phyloP scores from a whole-genome alignment of 2,329 filamentous ascomycete species.

The Hypoxylon rubiginosum region DNA sequence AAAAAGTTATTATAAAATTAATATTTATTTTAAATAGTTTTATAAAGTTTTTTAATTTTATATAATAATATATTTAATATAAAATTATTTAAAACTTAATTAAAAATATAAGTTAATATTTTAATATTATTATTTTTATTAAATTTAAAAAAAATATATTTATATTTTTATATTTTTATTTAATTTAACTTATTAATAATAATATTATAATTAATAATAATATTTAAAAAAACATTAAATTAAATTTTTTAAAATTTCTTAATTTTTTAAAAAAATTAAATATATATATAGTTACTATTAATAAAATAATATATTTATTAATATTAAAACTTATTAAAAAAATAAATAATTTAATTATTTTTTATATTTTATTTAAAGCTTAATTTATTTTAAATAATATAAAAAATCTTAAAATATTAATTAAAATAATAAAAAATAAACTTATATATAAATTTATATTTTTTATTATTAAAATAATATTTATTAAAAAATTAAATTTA shows the following conservation, averaged over 20 bases:
- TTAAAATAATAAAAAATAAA: too few relatives aligned
- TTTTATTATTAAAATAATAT: too few relatives aligned
- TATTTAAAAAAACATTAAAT: too few relatives aligned
- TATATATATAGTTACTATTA: background rate
- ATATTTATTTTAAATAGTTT: too few relatives aligned
- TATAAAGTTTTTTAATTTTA: too few relatives aligned
- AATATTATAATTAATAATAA: too few relatives aligned
- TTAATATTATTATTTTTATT: background rate
- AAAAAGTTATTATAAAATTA: background rate
- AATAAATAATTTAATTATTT: slow-evolving; percentile 1
- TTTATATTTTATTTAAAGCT: background rate
- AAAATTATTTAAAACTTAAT: too few relatives aligned
- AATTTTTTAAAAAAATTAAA: background rate
- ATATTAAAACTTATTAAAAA: background rate
- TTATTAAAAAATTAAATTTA: too few relatives aligned
- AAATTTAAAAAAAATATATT: background rate
- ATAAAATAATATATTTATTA: background rate
- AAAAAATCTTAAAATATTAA: too few relatives aligned
- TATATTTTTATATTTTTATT: background rate
- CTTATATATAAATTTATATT: too few relatives aligned
- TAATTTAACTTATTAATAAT: too few relatives aligned
- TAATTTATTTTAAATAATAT: background rate
- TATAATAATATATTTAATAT: slow-evolving; percentile 1
- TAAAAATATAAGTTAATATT: background rate
- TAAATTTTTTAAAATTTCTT: too few relatives aligned